These are phyloP conservation scores for Colletotrichum cordylinicola DNA, from an alignment of 2,329 filamentous ascomycete species.

Conservation along the genomic window DNA sequence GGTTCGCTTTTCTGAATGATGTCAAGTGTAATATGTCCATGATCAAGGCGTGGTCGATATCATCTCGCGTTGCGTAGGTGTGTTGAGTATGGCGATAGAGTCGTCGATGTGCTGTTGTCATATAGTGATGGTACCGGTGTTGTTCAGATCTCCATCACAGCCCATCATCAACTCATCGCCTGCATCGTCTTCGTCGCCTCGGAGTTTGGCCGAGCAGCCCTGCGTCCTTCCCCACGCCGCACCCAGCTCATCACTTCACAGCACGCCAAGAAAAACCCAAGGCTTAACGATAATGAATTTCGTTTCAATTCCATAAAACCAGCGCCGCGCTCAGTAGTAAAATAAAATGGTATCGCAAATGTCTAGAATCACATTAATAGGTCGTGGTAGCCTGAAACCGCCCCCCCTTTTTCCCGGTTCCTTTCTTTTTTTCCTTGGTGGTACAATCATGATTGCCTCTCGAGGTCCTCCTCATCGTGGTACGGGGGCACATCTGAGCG, in stretches of 20 bases:
- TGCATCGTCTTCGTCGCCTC: no score
- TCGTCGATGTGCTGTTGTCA: no score
- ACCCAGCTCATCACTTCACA: neutral
- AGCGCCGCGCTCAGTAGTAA: conserved; percentile 10
- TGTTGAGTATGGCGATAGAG: neutral
- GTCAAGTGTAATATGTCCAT: no score
- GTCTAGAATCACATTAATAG: conserved; percentile 9
- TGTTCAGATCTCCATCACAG: neutral
- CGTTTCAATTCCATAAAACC: neutral
- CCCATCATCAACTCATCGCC: neutral
- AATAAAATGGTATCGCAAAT: conserved; percentile 16
- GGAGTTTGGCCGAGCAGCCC: neutral
- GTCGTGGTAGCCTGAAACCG: neutral
- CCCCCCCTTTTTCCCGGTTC: neutral
- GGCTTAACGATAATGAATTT: neutral
- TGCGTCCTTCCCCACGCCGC: neutral
- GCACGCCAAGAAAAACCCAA: neutral
- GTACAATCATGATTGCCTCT: neutral
- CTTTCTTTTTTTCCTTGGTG: neutral
- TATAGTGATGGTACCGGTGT: neutral
- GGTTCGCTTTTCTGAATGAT: no score
- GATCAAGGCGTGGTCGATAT: neutral
- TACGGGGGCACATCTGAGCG: neutral
- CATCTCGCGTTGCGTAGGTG: neutral
- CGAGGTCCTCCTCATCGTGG: neutral